Percentiles rank a stretch among this genome's conserved stretches.
Conservation (phyloP, 2,329 filamentous ascomycete genomes). For the Metarhizium sp. region DNA sequence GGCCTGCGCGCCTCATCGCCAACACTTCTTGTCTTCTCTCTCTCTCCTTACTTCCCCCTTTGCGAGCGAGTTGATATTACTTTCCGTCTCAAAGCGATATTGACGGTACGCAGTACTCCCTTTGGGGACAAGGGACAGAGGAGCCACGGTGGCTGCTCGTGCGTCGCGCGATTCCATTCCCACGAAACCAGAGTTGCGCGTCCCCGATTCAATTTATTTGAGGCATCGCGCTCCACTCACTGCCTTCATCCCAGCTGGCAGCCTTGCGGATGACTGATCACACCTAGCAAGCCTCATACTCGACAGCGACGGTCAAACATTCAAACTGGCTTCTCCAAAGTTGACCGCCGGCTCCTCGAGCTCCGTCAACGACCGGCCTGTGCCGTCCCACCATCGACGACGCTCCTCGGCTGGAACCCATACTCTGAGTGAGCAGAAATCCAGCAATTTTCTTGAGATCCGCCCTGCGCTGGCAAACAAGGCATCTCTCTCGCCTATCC, state of each 20-base stretch:
- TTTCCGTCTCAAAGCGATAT: not conserved
- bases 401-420: conserved; percentile 33
- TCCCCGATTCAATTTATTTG: not conserved
- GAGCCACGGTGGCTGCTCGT: not conserved
- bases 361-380: conserved; percentile 40
- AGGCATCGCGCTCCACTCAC: not conserved
- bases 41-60: not conserved
- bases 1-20: not conserved
- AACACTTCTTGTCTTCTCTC: not conserved
- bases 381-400: conserved; percentile 38
- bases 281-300: not conserved
- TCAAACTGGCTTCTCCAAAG: conserved; percentile 43
- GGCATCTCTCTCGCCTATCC: conserved; percentile 40
- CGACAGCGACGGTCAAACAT: conserved; percentile 11
- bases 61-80: not conserved
- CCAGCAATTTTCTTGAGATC: conserved; percentile 21
- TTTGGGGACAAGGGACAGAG: not conserved
- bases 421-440: conserved; percentile 21
- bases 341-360: conserved; percentile 42
- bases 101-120: not conserved
- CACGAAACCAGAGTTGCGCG: not conserved
- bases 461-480: conserved; percentile 19
- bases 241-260: not conserved
- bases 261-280: not conserved
- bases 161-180: not conserved